Evolutionary conservation across 1,284 basidiomycete species (phyloP).

Genomic region (Pseudozyma pruni): DNA sequence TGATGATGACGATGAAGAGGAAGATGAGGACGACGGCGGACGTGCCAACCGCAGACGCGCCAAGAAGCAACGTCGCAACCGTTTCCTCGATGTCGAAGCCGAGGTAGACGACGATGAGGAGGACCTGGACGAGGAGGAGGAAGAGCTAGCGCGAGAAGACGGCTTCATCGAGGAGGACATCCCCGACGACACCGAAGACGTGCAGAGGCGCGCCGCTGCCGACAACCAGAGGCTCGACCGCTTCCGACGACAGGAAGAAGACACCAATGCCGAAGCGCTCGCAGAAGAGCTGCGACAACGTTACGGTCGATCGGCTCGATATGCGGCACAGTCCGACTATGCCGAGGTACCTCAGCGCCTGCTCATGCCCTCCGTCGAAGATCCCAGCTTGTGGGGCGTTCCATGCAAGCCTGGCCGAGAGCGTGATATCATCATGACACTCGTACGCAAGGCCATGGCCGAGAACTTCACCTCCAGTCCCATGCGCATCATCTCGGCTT

Average conservation of each 20-base stretch:
- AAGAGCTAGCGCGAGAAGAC: constrained; percentile 66
- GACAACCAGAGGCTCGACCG: constrained; percentile 82
- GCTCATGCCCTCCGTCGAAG: constrained; percentile 94
- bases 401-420: constrained; percentile 93
- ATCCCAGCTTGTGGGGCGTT: constrained; percentile 95
- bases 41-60: constrained; percentile 40
- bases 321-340: constrained; percentile 74
- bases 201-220: constrained; percentile 72
- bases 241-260: constrained; percentile 79
- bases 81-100: constrained; percentile 94
- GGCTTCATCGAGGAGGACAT: constrained; percentile 81
- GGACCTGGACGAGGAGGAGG: constrained; percentile 67
- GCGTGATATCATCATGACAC: constrained; percentile 88
- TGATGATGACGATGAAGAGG: constrained; percentile 57
- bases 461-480: constrained; percentile 73
- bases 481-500: constrained; percentile 87
- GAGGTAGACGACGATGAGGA: constrained; percentile 77
- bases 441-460: constrained; percentile 88
- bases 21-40: constrained; percentile 47
- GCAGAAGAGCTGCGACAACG: constrained; percentile 85
- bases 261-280: constrained; percentile 85
- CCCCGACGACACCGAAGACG: constrained; percentile 76
- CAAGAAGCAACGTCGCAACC: constrained; percentile 70
- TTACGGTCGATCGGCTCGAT: constrained; percentile 73
- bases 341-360: constrained; percentile 84